These are phyloP conservation scores for Fusarium graminum DNA, from an alignment of 2,329 filamentous ascomycete genomes.

Conservation along the genomic window DNA sequence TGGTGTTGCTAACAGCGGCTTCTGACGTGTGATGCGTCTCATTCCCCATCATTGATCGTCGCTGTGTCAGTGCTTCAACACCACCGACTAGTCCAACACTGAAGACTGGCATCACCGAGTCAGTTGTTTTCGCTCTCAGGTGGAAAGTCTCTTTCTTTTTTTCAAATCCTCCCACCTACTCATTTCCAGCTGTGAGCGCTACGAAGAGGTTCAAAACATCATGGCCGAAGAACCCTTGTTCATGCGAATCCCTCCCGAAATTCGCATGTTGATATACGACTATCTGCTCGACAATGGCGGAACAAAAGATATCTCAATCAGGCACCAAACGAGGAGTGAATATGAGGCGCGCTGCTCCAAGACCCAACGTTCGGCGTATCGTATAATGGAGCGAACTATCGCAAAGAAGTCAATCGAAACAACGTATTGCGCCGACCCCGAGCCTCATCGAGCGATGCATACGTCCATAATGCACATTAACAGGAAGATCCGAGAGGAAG, in stretches of 20 bases:
- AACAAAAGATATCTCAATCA: constrained; percentile 56
- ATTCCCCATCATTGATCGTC: constrained; percentile 26
- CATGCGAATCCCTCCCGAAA: constrained; percentile 56
- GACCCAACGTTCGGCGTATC: constrained; percentile 55
- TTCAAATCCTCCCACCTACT: neutral
- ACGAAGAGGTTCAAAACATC: constrained; percentile 7
- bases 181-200: neutral
- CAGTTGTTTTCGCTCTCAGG: constrained; percentile 7
- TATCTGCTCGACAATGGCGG: constrained; percentile 60
- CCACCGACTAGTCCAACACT: constrained; percentile 22
- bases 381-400: constrained; percentile 57
- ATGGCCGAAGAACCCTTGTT: constrained; percentile 47
- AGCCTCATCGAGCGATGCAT: constrained; percentile 53
- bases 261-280: constrained; percentile 60
- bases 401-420: constrained; percentile 61
- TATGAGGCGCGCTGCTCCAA: constrained; percentile 37
- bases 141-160: neutral
- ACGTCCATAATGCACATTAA: constrained; percentile 61
- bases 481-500: constrained; percentile 66
- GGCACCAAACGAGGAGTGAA: constrained; percentile 52
- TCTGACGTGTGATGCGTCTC: constrained; percentile 41
- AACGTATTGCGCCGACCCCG: constrained; percentile 61
- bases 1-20: constrained; percentile 12
- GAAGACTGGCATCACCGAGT: constrained; percentile 28
- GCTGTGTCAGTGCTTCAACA: constrained; percentile 25